Evolutionary conservation across 768 basidiomycete species (phyloP).

Genomic region (Mrakia hoshinonis): DNA sequence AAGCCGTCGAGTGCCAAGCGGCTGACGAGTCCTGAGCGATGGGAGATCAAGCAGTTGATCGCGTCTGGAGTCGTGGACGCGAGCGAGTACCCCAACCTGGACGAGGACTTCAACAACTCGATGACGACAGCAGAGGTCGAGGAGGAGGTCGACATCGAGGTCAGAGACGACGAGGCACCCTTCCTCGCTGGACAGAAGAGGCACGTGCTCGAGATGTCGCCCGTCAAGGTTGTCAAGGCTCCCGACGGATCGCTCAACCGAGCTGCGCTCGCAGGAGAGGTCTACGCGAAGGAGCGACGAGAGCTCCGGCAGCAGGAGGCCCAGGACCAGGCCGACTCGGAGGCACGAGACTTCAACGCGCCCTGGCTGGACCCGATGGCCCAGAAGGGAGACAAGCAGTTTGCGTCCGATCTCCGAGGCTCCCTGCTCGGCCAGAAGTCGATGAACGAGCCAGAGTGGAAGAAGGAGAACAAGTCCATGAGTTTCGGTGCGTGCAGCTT

Average conservation of each 20-base stretch:
- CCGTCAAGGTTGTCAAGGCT: conserved; percentile 96
- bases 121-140: conserved; percentile 71
- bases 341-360: conserved; percentile 85
- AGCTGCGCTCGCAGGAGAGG: conserved; percentile 86
- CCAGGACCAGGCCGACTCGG: conserved; percentile 87
- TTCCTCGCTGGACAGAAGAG: conserved; percentile 96
- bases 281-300: conserved; percentile 86
- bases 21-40: conserved; percentile 89
- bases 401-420: conserved; percentile 79
- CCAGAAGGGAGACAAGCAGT: conserved; percentile 69
- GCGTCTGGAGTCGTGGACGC: conserved; percentile 86
- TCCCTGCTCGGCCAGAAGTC: conserved; percentile 68
- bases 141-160: conserved; percentile 93
- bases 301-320: conserved; percentile 89
- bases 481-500: conserved; percentile 56
- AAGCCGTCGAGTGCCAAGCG: conserved; percentile 69
- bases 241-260: conserved; percentile 95
- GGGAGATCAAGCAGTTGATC: conserved; percentile 99
- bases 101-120: conserved; percentile 72
- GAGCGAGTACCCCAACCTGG: conserved; percentile 86
- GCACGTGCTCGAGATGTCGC: conserved; percentile 85
- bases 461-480: conserved; percentile 80
- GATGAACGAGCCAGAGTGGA: conserved; percentile 79
- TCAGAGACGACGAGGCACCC: conserved; percentile 90
- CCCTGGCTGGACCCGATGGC: conserved; percentile 99